Evolutionary conservation across 2,329 filamentous ascomycete species (phyloP).

Genomic region (Cladosporium sp.): DNA sequence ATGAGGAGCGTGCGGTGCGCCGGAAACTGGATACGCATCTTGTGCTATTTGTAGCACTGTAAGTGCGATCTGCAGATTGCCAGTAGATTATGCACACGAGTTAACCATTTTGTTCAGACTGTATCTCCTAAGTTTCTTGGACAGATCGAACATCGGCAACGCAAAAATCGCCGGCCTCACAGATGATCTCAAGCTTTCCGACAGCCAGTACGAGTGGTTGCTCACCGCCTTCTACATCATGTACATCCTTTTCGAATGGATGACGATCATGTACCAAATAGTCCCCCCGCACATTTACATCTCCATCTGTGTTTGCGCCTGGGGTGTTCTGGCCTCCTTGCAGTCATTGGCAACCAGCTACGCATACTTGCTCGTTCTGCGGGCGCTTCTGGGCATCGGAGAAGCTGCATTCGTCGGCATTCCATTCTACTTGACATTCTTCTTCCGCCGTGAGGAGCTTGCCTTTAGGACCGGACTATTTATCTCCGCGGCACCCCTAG

Average conservation of each 20-base stretch:
- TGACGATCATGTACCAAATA: conserved; percentile 59
- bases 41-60: conserved; percentile 74
- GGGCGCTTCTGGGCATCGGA: conserved; percentile 55
- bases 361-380: conserved; percentile 62
- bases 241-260: conserved; percentile 66
- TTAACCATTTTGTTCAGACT: conserved; percentile 41
- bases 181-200: conserved; percentile 55
- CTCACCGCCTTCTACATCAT: conserved; percentile 64
- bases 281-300: conserved; percentile 64
- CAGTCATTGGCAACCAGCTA: conserved; percentile 55
- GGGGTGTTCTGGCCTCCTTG: conserved; percentile 76
- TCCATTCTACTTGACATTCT: conserved; percentile 65
- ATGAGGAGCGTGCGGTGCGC: conserved; percentile 58
- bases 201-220: conserved; percentile 61
- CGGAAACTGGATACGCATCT: conserved; percentile 75
- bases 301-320: conserved; percentile 66
- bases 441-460: conserved; percentile 68
- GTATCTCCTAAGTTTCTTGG: conserved; percentile 82
- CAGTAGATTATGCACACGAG: not conserved
- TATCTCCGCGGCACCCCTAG: conserved; percentile 69
- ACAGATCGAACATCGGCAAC: conserved; percentile 60
- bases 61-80: not conserved
- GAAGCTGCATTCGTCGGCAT: conserved; percentile 66
- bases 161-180: conserved; percentile 61
- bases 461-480: conserved; percentile 85